Conservation (phyloP, 495 filamentous ascomycete genomes). For the Pseudomonodictys pantanalensis region DNA sequence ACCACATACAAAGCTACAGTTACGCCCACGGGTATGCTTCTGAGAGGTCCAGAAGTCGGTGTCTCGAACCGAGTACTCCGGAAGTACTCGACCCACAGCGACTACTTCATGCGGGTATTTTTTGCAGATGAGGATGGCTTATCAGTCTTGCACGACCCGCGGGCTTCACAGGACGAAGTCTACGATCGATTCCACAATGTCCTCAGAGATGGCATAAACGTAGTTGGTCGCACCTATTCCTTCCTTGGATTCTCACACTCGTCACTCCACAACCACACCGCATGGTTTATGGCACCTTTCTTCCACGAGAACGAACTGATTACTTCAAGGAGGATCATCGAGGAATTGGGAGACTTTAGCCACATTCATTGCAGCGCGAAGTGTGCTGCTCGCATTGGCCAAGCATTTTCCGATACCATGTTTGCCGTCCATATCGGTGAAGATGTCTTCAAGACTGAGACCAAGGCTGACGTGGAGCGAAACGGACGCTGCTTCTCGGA, state of each 20-base stretch:
- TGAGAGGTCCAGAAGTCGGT: slow-evolving; percentile 67
- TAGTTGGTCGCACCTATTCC: slow-evolving; percentile 59
- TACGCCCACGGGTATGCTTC: slow-evolving; percentile 59
- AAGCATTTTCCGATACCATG: slow-evolving; percentile 75
- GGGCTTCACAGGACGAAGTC: slow-evolving; percentile 51
- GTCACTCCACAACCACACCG: slow-evolving; percentile 61
- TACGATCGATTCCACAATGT: slow-evolving; percentile 55
- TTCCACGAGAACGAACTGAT: slow-evolving; percentile 31
- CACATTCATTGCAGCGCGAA: slow-evolving; percentile 64
- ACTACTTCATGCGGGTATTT: slow-evolving; percentile 63
- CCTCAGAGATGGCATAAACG: slow-evolving; percentile 52
- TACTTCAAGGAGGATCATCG: slow-evolving; percentile 48
- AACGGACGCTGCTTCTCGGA: slow-evolving; percentile 67
- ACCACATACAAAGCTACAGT: slow-evolving; percentile 57
- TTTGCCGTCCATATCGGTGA: slow-evolving; percentile 50
- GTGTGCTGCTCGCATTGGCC: slow-evolving; percentile 78
- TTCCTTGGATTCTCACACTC: slow-evolving; percentile 78
- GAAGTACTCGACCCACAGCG: slow-evolving; percentile 58
- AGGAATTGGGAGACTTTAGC: slow-evolving; percentile 62
- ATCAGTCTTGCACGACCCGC: slow-evolving; percentile 53
- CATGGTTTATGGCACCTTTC: slow-evolving; percentile 71
- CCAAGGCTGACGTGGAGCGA: slow-evolving; percentile 28
- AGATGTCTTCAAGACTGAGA: slow-evolving; percentile 25
- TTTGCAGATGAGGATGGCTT: slow-evolving; percentile 70
- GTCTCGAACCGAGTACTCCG: slow-evolving; percentile 67